phyloP scores from a whole-genome alignment of 305 asterid species.

The Fraxinus ornus region DNA sequence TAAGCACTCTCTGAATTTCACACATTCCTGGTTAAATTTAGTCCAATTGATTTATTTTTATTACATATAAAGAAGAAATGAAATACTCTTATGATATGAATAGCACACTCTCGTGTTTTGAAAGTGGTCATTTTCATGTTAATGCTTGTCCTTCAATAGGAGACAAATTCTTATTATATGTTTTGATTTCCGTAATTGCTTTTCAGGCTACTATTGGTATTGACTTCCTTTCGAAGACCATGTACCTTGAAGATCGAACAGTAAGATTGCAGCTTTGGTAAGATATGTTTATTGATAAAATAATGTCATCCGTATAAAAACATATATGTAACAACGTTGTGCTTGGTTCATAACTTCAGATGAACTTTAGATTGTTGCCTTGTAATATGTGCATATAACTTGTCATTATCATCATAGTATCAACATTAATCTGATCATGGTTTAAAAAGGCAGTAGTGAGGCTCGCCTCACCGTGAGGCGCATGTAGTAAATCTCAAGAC shows the following conservation, averaged over 20 bases:
- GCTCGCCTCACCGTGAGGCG: no score
- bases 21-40: not conserved
- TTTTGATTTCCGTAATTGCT: not conserved
- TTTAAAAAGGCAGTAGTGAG: no score
- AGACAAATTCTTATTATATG: not conserved
- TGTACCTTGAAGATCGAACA: slow-evolving; percentile 78
- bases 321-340: not conserved
- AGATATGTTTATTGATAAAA: slow-evolving; percentile 30
- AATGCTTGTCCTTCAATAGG: not conserved
- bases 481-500: no score
- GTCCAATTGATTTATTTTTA: not conserved
- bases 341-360: not conserved
- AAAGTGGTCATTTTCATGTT: not conserved
- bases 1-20: not conserved
- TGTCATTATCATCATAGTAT: not conserved
- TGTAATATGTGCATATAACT: not conserved
- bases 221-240: slow-evolving; percentile 47
- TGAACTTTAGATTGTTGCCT: not conserved
- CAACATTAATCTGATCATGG: not conserved
- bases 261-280: slow-evolving; percentile 78
- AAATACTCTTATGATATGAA: not conserved
- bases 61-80: not conserved
- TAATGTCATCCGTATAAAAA: not conserved
- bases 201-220: slow-evolving; percentile 60
- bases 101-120: not conserved